Evolutionary conservation across 2,329 filamentous ascomycete species (phyloP).

Genomic region (Hymenoscyphus occultus): DNA sequence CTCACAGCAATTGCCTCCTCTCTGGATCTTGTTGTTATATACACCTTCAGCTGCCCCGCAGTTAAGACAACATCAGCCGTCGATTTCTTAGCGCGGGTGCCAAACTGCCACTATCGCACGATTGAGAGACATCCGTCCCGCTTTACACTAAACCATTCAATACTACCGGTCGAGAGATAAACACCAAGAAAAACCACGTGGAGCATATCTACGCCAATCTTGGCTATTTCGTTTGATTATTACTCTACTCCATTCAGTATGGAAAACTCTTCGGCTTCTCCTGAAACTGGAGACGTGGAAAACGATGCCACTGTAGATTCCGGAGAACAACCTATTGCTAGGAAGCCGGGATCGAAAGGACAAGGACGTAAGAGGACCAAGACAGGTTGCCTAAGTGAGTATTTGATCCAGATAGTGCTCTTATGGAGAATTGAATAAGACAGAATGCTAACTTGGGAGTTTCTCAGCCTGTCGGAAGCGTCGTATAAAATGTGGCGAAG

Average conservation of each 20-base stretch:
- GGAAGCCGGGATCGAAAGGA: constrained; percentile 30
- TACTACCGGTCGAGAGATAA: neutral
- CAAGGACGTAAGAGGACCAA: constrained; percentile 63
- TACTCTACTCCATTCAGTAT: neutral
- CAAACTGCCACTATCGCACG: constrained; percentile 1
- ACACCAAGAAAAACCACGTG: neutral
- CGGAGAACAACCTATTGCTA: constrained; percentile 17
- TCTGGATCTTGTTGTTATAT: neutral
- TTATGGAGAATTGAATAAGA: neutral
- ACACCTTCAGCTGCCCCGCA: neutral
- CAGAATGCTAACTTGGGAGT: neutral
- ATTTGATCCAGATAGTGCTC: neutral
- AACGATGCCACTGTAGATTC: constrained; percentile 10
- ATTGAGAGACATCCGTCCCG: constrained; percentile 6
- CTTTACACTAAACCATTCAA: neutral
- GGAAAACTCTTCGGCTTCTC: constrained; percentile 7
- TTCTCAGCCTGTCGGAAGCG: constrained; percentile 79
- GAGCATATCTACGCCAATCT: neutral
- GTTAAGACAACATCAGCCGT: neutral
- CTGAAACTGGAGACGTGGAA: constrained; percentile 6
- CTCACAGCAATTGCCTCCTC: neutral
- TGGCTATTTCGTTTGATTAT: neutral
- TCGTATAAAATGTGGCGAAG: constrained; percentile 96
- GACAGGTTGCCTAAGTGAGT: constrained; percentile 84
- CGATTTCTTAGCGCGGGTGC: neutral